Evolutionary conservation across 768 basidiomycete genomes (phyloP), one percentile per base, ranked within the genome.

Genomic region (Lentinula edodes): DNA sequence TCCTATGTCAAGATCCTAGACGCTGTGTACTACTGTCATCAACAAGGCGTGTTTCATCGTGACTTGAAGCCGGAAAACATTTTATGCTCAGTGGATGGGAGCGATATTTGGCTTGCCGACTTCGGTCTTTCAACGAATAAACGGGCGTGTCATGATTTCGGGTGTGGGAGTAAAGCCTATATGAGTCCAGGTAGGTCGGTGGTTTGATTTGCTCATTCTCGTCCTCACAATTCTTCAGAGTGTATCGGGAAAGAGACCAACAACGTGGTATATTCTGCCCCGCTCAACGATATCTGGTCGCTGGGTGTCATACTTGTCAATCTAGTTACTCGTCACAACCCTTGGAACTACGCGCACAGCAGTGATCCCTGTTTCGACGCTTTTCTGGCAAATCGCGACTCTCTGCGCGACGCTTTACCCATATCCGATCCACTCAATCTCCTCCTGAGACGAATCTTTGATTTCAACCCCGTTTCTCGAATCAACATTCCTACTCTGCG

Each of bases 41-140:
- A 75, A 46, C 76, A 78, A 46, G 83, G 85, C 8, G 83, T 94
- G 63, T 92, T 83, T 69, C 93, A 95, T 73, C 88, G 92, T 28
- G 91, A 94, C 68, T 81, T 95, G 67, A 94, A 94, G 72, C 92
- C 91, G 0, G 92, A 93, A 71, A 91, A 88, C 70, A 78, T 92
- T 23, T 73, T 93, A 42, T 86, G 83, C 67, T 80, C 70, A 62
- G 74, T 70, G 67, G 83, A 72, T 54, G 86, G 87, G 10, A 68
- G 71, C 51, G 72, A 75, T 63, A 78, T 92, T 39, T 79, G 78
- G 58, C 76, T 93, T 52, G 84, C 88, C 3, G 92, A 94, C 72
- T 94, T 93, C 77, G 92, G 92, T 15, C 76, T 92, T 46, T 81
- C 85, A 0, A 87, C 83, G 6, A 74, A 73, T 56, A 71, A 73